Percentiles rank a stretch among this genome's conserved stretches.
Evolutionary conservation across 164 flowering plant genomes (phyloP).

Genomic region (Platanus orientalis): DNA sequence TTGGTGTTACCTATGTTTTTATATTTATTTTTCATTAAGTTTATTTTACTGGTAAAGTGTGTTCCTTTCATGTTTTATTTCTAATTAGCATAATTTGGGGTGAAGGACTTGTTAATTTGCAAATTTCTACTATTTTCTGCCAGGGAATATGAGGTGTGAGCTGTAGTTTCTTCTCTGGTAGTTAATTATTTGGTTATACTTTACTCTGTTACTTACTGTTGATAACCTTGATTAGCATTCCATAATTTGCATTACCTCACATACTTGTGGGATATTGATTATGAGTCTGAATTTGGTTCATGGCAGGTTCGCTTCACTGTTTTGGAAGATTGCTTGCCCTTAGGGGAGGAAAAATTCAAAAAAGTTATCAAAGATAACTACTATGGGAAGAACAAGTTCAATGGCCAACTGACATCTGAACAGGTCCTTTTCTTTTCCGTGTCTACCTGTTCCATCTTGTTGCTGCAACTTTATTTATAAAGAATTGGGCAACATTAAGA

Average conservation of each 20-base stretch:
- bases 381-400: constrained; percentile 39
- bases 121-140: too few relatives aligned
- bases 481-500: background rate
- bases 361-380: constrained; percentile 45
- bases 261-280: background rate
- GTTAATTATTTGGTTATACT: too few relatives aligned
- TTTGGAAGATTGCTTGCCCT: constrained; percentile 45
- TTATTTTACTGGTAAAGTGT: too few relatives aligned
- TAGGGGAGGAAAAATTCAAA: constrained; percentile 52
- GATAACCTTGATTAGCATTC: background rate
- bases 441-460: background rate
- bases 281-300: background rate
- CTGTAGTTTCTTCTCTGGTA: too few relatives aligned
- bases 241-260: background rate
- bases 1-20: too few relatives aligned
- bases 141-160: too few relatives aligned
- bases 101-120: too few relatives aligned
- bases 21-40: too few relatives aligned
- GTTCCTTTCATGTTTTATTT: too few relatives aligned
- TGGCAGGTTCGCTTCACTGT: constrained; percentile 48
- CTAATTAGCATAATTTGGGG: too few relatives aligned
- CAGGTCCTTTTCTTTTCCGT: constrained; percentile 33
- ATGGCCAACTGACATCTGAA: constrained; percentile 32
- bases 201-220: too few relatives aligned
- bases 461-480: background rate